Conservation (phyloP, 768 basidiomycete species). For the Lyophyllum semitale region DNA sequence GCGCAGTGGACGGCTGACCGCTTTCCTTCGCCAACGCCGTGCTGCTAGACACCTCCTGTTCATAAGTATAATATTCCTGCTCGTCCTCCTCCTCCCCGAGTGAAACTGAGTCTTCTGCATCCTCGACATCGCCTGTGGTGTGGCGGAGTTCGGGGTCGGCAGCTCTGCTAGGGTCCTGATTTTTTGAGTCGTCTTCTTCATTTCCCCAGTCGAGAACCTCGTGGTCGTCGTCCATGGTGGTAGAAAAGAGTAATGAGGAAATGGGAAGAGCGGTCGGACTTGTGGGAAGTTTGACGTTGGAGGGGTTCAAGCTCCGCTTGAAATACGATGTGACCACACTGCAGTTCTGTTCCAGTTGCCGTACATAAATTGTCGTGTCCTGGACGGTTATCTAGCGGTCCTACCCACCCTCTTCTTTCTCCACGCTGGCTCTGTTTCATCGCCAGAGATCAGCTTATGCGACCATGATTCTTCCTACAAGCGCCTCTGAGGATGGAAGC, state of each 20-base stretch:
- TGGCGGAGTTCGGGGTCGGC: constrained; percentile 21
- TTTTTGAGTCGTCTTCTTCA: constrained; percentile 42
- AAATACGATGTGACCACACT: constrained; percentile 22
- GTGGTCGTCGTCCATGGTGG: constrained; percentile 62
- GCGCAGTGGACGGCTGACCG: neutral
- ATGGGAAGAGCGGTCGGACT: constrained; percentile 9
- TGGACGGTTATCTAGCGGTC: neutral
- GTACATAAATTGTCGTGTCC: neutral
- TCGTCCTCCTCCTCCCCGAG: constrained; percentile 75
- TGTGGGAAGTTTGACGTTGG: constrained; percentile 12
- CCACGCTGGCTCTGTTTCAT: constrained; percentile 41
- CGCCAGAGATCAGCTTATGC: constrained; percentile 32
- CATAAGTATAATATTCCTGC: constrained; percentile 46
- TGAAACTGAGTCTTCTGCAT: constrained; percentile 61
- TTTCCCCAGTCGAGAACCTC: constrained; percentile 73
- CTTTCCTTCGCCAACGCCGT: neutral
- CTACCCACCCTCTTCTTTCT: constrained; percentile 5
- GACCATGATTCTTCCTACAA: constrained; percentile 42
- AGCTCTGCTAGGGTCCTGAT: constrained; percentile 23
- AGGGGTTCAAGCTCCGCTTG: constrained; percentile 18
- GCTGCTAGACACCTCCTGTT: constrained; percentile 15
- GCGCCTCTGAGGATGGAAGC: constrained; percentile 41
- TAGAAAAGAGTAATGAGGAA: constrained; percentile 15
- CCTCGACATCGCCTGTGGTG: constrained; percentile 46
- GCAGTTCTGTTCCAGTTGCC: constrained; percentile 2